Conservation (phyloP, 441 rosid species). For the Eruca vesicaria region DNA sequence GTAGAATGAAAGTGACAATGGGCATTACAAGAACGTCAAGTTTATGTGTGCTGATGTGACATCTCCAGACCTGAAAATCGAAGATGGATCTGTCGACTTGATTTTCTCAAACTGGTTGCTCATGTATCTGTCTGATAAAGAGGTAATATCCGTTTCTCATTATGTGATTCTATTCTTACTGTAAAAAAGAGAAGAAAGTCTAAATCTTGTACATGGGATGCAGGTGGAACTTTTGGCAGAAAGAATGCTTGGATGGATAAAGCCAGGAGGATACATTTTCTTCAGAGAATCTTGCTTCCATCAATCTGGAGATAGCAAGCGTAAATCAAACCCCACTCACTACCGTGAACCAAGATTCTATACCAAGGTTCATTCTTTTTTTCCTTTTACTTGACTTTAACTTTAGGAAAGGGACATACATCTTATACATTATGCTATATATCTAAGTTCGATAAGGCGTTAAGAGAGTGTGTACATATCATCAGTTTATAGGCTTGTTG, state of each 20-base stretch:
- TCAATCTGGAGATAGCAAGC: too few relatives aligned
- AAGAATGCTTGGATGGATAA: slow-evolving; percentile 80
- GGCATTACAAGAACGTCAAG: slow-evolving; percentile 79
- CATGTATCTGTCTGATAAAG: slow-evolving; percentile 93
- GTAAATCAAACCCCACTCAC: too few relatives aligned
- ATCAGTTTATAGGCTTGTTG: neutral
- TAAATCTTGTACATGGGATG: slow-evolving; percentile 22
- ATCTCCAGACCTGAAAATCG: slow-evolving; percentile 58
- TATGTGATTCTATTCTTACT: neutral
- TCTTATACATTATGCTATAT: neutral
- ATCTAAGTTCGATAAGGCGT: neutral
- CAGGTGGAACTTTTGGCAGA: slow-evolving; percentile 76
- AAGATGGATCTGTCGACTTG: slow-evolving; percentile 71
- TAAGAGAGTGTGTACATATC: neutral
- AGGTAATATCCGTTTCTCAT: slow-evolving; percentile 59
- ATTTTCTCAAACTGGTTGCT: slow-evolving; percentile 93
- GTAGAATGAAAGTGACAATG: slow-evolving; percentile 61
- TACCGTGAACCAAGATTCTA: slow-evolving; percentile 96
- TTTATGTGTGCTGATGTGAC: too few relatives aligned
- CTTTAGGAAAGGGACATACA: slow-evolving; percentile 15
- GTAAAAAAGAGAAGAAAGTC: slow-evolving; percentile 29
- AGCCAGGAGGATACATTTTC: slow-evolving; percentile 84
- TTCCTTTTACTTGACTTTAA: neutral
- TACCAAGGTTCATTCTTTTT: slow-evolving; percentile 57
- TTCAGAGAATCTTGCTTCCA: too few relatives aligned